Base-by-base conservation (phyloP, 371 early-diverging fungal genomes). In the Saksenaea oblongispora region DNA sequence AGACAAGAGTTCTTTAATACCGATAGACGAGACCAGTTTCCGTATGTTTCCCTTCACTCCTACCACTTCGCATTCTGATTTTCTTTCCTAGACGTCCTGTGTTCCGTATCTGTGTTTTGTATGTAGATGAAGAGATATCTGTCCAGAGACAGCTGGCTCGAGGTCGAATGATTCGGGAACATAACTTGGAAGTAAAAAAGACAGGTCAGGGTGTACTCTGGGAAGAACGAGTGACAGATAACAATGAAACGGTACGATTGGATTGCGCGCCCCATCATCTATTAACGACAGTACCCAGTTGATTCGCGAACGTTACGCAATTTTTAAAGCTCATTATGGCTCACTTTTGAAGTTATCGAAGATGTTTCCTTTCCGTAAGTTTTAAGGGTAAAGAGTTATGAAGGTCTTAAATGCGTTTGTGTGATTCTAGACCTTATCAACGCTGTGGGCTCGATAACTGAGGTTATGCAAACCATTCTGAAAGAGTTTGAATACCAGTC, bases 401-500 rank as follows among this genome's bases (percentile, higher is more conserved):
- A 0, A 26, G 7, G 27, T 31, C 56, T 36, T 17, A 54, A 26
- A 35, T 34, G 34, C 1, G 37, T 18, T 2, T 31, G 2, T 31
- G 31, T 60, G 14, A 18, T 31, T 47, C 10, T 72, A 87, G 87
- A 88, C 47, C 66, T 88, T 31, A 85, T 88, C 57, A 87, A 87
- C 59, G 87, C 89, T 5, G 84, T 86, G 22, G 88, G 88, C 5
- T 67, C 80, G 7, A 85, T 87, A 60, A 87, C 85, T 26, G 83
- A 87, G 58, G 89, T 88, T 8, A 80, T 88, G 77, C 75, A 83
- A 13, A 81, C 85, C 34, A 88, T 88, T 18, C 65, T 86, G 34
- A 84, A 83, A 37, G 89, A 88, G 58, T 88, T 88, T 34, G 89
- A 88, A 53, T 88, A 88, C 61, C 89, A 88, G 56, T 85, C 85